Base-by-base conservation (phyloP, 257 asterid species). In the Lavandula angustifolia region DNA sequence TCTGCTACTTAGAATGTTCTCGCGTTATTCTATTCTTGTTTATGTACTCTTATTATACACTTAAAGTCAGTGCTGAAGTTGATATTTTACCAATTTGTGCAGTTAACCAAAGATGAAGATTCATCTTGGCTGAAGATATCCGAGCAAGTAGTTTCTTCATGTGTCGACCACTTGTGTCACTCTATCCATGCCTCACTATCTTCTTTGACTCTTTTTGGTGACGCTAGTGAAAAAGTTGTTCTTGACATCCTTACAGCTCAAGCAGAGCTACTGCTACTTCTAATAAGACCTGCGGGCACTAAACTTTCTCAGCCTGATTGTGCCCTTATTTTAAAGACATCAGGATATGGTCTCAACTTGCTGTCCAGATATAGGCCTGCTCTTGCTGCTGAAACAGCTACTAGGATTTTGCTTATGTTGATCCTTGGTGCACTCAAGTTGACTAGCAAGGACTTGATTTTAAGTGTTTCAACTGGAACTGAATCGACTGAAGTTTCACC, bases 301-400 rank as follows among this genome's bases (percentile, higher is more conserved):
- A 66, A 64, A 13, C 41, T 79, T 11, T 65, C 92, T 59, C 77
- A 59, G 65, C 66, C 73, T 58, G 65, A 79, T 32, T 68, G 73
- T 71, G 64, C 72, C 69, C 75, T 73, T 37, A 76, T 94, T 78
- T 70, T 90, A 72, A 90, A 75, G 75, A 82, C 91, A 51, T 77
- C 92, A 17, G 85, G 89, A 43, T 75, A 75, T 68, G 89, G 92
- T 72, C 97, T 94, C 65, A 86, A 84, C 81, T 83, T 80, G 57
- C 73, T 94, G 62, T 71, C 78, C 63, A 63, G 85, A 67, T 75
- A 69, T 62, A 67, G 78, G 70, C 81, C 75, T 35, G 77, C 83
- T 37, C 76, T 58, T 64, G 67, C 85, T 64, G 71, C 79, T 62
- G 76, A 56, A 73, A 68, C 66, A 69, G 69, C 87, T 22, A 78